Evolutionary conservation across 2,329 filamentous ascomycete species (phyloP).

Genomic region (Claviceps spartinae): DNA sequence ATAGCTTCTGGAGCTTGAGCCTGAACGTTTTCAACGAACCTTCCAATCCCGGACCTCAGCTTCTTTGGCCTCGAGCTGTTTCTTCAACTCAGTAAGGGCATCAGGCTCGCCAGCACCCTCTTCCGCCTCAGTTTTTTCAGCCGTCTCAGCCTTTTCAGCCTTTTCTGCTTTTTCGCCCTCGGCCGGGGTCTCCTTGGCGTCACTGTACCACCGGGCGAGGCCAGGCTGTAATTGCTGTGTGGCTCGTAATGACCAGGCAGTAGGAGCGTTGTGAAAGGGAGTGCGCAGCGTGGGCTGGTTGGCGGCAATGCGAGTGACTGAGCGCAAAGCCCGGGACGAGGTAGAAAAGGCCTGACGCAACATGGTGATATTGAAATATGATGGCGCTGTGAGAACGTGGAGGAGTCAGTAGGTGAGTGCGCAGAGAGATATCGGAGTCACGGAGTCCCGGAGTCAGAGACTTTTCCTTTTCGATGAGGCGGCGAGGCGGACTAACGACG

Average conservation of each 20-base stretch:
- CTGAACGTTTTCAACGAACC: conserved; percentile 35
- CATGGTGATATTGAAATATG: conserved; percentile 19
- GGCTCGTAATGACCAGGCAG: conserved; percentile 23
- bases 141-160: neutral
- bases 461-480: conserved; percentile 12
- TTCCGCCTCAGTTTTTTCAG: conserved; percentile 12
- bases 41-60: conserved; percentile 61
- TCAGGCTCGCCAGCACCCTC: conserved; percentile 18
- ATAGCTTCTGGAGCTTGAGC: neutral
- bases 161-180: conserved; percentile 10
- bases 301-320: conserved; percentile 22
- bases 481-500: conserved; percentile 16
- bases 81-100: conserved; percentile 32
- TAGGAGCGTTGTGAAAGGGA: conserved; percentile 24
- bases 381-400: conserved; percentile 6
- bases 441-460: conserved; percentile 12
- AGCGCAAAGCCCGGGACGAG: conserved; percentile 31
- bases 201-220: conserved; percentile 34
- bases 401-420: conserved; percentile 6
- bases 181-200: conserved; percentile 25
- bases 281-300: conserved; percentile 23
- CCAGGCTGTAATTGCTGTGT: conserved; percentile 16
- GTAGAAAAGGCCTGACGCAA: conserved; percentile 31
- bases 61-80: conserved; percentile 38
- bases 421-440: neutral